These are phyloP conservation scores for Metschnikowia kofuensis DNA, from an alignment of 805 yeast species.

Conservation along the genomic window DNA sequence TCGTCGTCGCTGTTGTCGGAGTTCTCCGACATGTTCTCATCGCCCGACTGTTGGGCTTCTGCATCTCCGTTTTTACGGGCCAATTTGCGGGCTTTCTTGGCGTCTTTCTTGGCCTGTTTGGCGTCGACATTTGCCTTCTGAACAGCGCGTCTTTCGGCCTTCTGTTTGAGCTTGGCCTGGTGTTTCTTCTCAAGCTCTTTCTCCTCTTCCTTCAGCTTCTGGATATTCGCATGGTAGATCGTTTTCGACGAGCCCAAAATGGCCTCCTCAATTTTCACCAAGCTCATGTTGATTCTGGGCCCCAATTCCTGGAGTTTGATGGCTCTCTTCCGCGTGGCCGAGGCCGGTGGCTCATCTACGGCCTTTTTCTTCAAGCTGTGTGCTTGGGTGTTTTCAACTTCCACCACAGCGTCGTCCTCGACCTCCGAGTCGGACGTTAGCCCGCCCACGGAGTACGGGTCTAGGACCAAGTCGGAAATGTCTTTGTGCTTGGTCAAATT, in stretches of 20 bases:
- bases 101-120: slow-evolving; percentile 70
- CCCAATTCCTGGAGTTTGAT: slow-evolving; percentile 91
- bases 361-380: slow-evolving; percentile 18
- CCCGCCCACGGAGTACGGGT: slow-evolving; percentile 76
- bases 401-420: slow-evolving; percentile 85
- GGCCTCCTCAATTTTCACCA: slow-evolving; percentile 90
- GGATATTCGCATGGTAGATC: slow-evolving; percentile 70
- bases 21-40: slow-evolving; percentile 25
- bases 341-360: slow-evolving; percentile 17
- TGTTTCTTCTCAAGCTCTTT: slow-evolving; percentile 65
- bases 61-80: slow-evolving; percentile 43
- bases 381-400: slow-evolving; percentile 36
- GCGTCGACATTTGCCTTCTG: slow-evolving; percentile 77
- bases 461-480: slow-evolving; percentile 79
- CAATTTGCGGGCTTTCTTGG: slow-evolving; percentile 66
- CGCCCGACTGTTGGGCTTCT: slow-evolving; percentile 25
- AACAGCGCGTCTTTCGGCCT: slow-evolving; percentile 67
- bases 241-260: slow-evolving; percentile 81
- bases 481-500: slow-evolving; percentile 65
- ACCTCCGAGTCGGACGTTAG: slow-evolving; percentile 90
- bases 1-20: slow-evolving; percentile 27
- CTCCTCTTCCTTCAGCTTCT: slow-evolving; percentile 61
- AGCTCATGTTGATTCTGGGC: slow-evolving; percentile 74
- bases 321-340: slow-evolving; percentile 64
- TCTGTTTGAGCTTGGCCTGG: slow-evolving; percentile 55